Percentiles rank a stretch among this genome's conserved stretches.
Conservation (phyloP, 75 land plant genomes). For the Larix kaempferi region DNA sequence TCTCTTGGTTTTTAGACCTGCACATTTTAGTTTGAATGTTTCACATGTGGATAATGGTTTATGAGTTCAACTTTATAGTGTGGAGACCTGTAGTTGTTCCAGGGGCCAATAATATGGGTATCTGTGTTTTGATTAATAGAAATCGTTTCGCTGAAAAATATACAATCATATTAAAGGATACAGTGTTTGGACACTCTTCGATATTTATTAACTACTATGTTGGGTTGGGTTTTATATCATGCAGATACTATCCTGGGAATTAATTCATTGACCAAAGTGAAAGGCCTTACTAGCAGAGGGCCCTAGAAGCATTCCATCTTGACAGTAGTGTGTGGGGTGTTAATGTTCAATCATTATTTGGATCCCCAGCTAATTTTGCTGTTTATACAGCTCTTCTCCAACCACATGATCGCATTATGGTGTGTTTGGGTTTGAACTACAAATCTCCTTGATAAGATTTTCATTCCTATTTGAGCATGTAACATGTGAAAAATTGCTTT, state of each 20-base stretch:
- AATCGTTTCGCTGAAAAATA: neutral
- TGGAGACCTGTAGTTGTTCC: neutral
- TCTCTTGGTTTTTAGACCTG: neutral
- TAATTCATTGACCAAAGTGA: conserved; percentile 86
- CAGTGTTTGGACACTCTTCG: neutral
- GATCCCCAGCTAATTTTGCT: conserved; percentile 93
- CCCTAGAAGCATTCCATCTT: conserved; percentile 74
- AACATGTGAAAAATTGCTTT: neutral
- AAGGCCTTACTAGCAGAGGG: conserved; percentile 72
- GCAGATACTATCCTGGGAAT: conserved; percentile 94
- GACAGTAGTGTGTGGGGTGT: conserved; percentile 81
- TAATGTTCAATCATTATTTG: conserved; percentile 92
- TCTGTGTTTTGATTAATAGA: neutral
- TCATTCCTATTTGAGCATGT: neutral
- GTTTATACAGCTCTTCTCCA: conserved; percentile 87
- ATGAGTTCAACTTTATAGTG: neutral
- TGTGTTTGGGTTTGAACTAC: conserved; percentile 17
- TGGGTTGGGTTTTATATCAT: neutral
- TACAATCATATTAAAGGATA: neutral
- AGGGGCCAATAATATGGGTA: neutral
- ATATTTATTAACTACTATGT: neutral
- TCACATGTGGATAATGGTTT: neutral
- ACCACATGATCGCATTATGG: conserved; percentile 97
- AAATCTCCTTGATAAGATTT: conserved; percentile 2
- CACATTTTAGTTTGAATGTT: neutral